These are phyloP conservation scores for Euphorbia corollata DNA, from an alignment of 441 rosid genomes.

Conservation along the genomic window DNA sequence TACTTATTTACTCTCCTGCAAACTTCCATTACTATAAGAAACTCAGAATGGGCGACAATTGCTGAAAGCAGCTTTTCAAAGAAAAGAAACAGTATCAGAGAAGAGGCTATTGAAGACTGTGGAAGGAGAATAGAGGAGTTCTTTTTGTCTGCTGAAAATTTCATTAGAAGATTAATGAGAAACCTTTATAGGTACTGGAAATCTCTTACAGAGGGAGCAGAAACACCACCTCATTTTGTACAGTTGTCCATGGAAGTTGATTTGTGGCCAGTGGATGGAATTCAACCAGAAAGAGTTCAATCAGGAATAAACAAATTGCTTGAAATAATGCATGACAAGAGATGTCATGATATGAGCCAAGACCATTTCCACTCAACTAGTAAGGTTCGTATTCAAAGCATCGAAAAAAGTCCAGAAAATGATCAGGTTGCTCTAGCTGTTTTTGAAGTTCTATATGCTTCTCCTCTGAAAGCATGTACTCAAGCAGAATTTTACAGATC, in stretches of 20 bases:
- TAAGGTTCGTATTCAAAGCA: slow-evolving; percentile 83
- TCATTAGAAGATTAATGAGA: slow-evolving; percentile 39
- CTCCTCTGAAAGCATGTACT: slow-evolving; percentile 49
- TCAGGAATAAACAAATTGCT: slow-evolving; percentile 76
- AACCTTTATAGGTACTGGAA: slow-evolving; percentile 67
- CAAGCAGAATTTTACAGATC: slow-evolving; percentile 71
- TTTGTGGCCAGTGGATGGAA: slow-evolving; percentile 90
- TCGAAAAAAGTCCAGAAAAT: slow-evolving; percentile 75
- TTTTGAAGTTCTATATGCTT: slow-evolving; percentile 83
- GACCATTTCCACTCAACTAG: slow-evolving; percentile 62
- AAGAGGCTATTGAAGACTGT: slow-evolving; percentile 30
- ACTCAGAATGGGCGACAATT: slow-evolving; percentile 72
- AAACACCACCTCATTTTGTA: slow-evolving; percentile 95
- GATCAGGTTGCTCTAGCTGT: slow-evolving; percentile 72
- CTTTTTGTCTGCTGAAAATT: slow-evolving; percentile 35
- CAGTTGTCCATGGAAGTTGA: slow-evolving; percentile 90
- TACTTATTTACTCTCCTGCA: slow-evolving; percentile 89
- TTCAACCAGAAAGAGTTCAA: slow-evolving; percentile 86
- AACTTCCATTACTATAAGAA: slow-evolving; percentile 82
- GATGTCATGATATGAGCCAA: slow-evolving; percentile 49
- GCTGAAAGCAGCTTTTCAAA: slow-evolving; percentile 39
- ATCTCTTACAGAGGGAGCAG: slow-evolving; percentile 84
- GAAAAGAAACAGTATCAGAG: slow-evolving; percentile 35
- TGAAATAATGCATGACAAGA: slow-evolving; percentile 56
- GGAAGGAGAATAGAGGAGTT: slow-evolving; percentile 38